These are phyloP conservation scores for Bryopsis sp. DNA, from an alignment of 139 green algal genomes.

Conservation along the genomic window DNA sequence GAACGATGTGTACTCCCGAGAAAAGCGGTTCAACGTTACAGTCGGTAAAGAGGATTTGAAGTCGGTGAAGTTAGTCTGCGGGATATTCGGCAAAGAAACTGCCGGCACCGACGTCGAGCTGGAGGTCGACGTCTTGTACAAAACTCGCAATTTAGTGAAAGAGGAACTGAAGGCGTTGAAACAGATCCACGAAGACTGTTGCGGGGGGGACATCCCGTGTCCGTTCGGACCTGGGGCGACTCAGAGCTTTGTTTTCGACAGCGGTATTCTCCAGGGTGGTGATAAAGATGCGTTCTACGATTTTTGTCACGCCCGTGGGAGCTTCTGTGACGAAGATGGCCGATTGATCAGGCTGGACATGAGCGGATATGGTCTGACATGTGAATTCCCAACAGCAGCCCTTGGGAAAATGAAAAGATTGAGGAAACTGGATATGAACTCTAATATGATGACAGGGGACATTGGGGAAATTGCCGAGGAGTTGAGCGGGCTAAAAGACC, in stretches of 20 bases:
- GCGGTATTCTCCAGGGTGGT: no score
- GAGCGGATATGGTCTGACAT: not conserved
- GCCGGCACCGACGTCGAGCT: not conserved
- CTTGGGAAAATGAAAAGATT: not conserved
- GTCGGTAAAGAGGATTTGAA: not conserved
- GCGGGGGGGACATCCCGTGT: not conserved
- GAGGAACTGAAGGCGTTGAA: not conserved
- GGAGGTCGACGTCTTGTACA: not conserved
- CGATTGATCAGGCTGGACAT: not conserved
- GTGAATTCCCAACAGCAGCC: not conserved
- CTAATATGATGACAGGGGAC: not conserved
- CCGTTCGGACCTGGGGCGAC: no score
- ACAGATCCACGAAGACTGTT: not conserved
- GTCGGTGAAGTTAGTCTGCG: not conserved
- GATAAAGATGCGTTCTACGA: no score
- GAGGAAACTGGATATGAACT: not conserved
- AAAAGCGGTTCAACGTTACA: not conserved
- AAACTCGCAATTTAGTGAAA: not conserved
- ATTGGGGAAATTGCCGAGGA: not conserved
- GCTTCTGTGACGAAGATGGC: not conserved
- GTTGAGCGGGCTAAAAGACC: no score
- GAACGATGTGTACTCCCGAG: not conserved
- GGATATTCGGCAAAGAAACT: not conserved
- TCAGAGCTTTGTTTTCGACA: no score
- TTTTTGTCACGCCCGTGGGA: not conserved